Evolutionary conservation across 2,329 filamentous ascomycete species (phyloP), one percentile per base, ranked within the genome.

Genomic region (Phyllosticta citriasiana): DNA sequence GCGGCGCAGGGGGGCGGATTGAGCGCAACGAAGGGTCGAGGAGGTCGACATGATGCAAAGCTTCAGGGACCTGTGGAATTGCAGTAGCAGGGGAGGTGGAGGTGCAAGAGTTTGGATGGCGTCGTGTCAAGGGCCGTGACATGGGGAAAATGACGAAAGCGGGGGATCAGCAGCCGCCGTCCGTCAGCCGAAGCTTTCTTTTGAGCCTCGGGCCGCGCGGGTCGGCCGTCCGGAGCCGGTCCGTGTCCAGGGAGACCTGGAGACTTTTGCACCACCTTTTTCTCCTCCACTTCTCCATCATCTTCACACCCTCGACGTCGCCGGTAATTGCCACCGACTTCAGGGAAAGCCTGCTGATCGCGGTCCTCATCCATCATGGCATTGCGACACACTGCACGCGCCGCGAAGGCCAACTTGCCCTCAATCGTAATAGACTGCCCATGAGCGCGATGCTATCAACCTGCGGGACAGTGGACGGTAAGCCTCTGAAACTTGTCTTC

Each of bases 131-230:
- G 14, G 12, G 40, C n/a, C 6, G 16, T 40, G 10, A 16, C 14
- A 16, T 47, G 51, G 22, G 22, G 22, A 51, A 16, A 40, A 57
- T 57, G 59, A 61, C 59, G 59, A 27, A n/a, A 54, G 52, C 53
- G 27, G 57, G 57, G 40, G 25, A 53, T 47, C 14, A 47, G 40
- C 40, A 47, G 40, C 40, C 19, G 40, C 40, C 40, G 40, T 22
- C 19, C 19, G 19, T 22, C 1, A 22, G 19, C 19, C 19, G n/a
- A 47, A 40, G 33, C 33, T 12, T 40, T 16, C 10, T 14, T 16
- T 40, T 40, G 16, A 47, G 40, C 40, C 40, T 47, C 40, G 40
- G 40, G 40, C 40, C 40, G 40, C 40, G 40, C 40, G 40, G 33
- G 33, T 40, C 33, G 33, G 10, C 33, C 33, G 10, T 40, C 33